These are phyloP conservation scores for Xanthoceras sorbifolium DNA, from an alignment of 345 rosid species.

Conservation along the genomic window DNA sequence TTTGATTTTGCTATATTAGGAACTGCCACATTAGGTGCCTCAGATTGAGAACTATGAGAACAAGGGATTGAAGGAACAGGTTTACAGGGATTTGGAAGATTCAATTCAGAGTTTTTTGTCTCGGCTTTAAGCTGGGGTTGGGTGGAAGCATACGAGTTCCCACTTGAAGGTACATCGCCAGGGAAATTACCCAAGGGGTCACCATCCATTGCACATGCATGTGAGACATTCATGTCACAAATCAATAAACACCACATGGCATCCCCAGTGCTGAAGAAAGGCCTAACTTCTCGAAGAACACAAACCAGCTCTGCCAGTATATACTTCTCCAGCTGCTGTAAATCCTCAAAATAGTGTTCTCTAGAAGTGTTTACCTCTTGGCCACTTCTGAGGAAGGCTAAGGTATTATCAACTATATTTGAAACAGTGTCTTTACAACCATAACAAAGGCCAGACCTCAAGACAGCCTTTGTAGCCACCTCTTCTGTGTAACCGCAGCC, in stretches of 20 bases:
- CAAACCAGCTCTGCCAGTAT: slow-evolving; percentile 86
- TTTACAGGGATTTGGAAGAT: slow-evolving; percentile 48
- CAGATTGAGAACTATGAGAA: slow-evolving; percentile 45
- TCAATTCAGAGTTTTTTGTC: slow-evolving; percentile 45
- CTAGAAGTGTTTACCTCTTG: slow-evolving; percentile 48
- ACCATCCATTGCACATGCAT: slow-evolving; percentile 89
- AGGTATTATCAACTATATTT: slow-evolving; percentile 71
- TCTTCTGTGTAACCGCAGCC: slow-evolving; percentile 59
- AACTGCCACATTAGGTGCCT: slow-evolving; percentile 39
- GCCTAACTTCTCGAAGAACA: slow-evolving; percentile 78
- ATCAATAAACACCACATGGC: slow-evolving; percentile 98
- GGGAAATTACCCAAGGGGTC: slow-evolving; percentile 51
- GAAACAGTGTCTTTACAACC: slow-evolving; percentile 65
- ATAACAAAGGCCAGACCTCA: slow-evolving; percentile 69
- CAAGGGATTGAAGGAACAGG: slow-evolving; percentile 44
- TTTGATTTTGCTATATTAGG: slow-evolving; percentile 42
- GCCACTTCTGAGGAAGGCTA: slow-evolving; percentile 62
- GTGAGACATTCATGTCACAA: slow-evolving; percentile 93
- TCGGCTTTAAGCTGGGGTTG: slow-evolving; percentile 45
- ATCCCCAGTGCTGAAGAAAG: slow-evolving; percentile 86
- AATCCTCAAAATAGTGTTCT: slow-evolving; percentile 58
- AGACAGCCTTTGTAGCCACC: slow-evolving; percentile 58
- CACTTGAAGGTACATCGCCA: slow-evolving; percentile 39
- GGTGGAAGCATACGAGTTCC: slow-evolving; percentile 28
- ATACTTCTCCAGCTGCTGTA: slow-evolving; percentile 76